Percentiles rank a stretch among this genome's conserved stretches.
Conservation (phyloP, 1,284 basidiomycete genomes). For the Ceratobasidium theobromae region DNA sequence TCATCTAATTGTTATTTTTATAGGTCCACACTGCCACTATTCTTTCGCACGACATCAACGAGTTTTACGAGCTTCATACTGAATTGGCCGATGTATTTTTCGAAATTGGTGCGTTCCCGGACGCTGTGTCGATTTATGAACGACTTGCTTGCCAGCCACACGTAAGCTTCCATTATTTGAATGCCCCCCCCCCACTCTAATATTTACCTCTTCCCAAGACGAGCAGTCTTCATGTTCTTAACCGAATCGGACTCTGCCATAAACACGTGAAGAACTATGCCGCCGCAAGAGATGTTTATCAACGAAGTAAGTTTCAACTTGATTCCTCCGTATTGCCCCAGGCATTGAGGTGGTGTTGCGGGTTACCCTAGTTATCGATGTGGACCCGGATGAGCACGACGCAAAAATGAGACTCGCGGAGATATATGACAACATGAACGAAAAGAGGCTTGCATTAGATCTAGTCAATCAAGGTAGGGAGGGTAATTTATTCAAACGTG, state of each 20-base stretch:
- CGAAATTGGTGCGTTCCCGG: constrained; percentile 68
- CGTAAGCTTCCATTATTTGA: constrained; percentile 46
- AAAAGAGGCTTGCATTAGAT: constrained; percentile 79
- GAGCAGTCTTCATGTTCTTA: constrained; percentile 64
- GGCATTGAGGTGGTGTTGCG: constrained; percentile 20
- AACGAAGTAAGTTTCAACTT: constrained; percentile 60
- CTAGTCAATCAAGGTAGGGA: constrained; percentile 79
- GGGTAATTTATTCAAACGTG: not conserved
- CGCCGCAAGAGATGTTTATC: constrained; percentile 79
- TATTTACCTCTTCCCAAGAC: constrained; percentile 48
- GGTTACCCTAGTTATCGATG: constrained; percentile 59
- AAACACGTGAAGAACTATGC: constrained; percentile 70
- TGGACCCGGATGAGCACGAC: constrained; percentile 73
- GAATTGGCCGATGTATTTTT: constrained; percentile 87
- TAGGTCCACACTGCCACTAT: constrained; percentile 78
- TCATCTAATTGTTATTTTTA: not conserved
- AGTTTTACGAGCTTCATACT: constrained; percentile 75
- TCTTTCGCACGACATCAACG: constrained; percentile 65
- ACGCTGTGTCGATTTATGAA: constrained; percentile 78
- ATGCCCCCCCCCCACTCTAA: not conserved
- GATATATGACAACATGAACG: constrained; percentile 79
- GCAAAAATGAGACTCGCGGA: constrained; percentile 88
- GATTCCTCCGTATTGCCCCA: not conserved
- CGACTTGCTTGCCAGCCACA: constrained; percentile 69
- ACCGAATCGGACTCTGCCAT: constrained; percentile 73